Base-by-base conservation (phyloP, 345 rosid genomes). In the Rhizophora mangle region DNA sequence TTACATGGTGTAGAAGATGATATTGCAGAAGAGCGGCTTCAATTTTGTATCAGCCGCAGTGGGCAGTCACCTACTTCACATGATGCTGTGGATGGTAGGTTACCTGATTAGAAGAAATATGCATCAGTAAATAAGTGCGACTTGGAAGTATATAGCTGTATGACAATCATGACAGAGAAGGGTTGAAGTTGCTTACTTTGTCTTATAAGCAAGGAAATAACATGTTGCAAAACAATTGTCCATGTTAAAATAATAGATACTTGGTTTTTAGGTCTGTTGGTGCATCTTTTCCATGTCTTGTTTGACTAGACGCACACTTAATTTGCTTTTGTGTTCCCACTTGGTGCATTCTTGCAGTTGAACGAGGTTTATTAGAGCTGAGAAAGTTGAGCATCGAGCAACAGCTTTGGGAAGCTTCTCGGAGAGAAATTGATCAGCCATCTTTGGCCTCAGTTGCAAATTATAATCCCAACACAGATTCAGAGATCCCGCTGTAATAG, bases 371-470 rank as follows among this genome's bases (percentile, higher is more conserved):
- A 68, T 65, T 78, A 72, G 96, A 90, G 83, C 84, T 92, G 75
- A 83, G 88, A 82, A 92, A 92, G 79, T 82, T 92, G 73, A 89
- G 95, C 65, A 88, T 92, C 61, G 96, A 92, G 76, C 98, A 85
- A 64, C 96, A 87, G 65, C 87, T 92, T 21, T 92, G 98, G 96
- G 96, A 87, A 84, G 88, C 90, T 31, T 92, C 98, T 70, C 82
- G 98, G 34, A 78, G 72, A 74, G 89, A 86, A 70, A 88, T 78
- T 64, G 88, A 80, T 30, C 84, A 74, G 64, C 76, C 80, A 3
- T 56, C 77, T 27, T 43, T 75, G 11, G 72, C 70, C 4, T 72
- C 62, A 2, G 36, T 39, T 72, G 74, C 74, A 30, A 68, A 72
- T 78, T 82, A 71, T 69, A 75, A 74, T 60, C 49, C 62, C 47